Conservation (phyloP, 345 rosid genomes). For the Lagerstroemia speciosa region DNA sequence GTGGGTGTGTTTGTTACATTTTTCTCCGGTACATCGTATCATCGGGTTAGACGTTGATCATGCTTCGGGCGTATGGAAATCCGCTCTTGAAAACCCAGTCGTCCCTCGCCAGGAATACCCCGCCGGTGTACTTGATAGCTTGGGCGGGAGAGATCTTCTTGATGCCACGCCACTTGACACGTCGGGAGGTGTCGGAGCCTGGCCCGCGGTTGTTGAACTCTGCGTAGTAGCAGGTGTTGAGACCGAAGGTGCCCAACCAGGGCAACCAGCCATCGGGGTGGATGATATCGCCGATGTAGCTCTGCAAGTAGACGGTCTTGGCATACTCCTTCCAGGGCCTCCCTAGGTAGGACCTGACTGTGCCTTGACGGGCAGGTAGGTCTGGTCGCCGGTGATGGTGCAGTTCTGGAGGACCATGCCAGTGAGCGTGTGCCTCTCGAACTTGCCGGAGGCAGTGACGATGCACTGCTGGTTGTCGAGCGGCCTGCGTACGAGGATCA, state of each 20-base stretch:
- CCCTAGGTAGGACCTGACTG: conserved; percentile 46
- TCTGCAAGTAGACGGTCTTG: conserved; percentile 52
- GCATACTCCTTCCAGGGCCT: conserved; percentile 63
- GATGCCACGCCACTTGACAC: conserved; percentile 62
- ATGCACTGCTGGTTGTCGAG: conserved; percentile 39
- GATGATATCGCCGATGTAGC: conserved; percentile 46
- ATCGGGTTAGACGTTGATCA: neutral
- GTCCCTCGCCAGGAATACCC: conserved; percentile 28
- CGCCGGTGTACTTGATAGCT: conserved; percentile 26
- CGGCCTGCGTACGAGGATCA: conserved; percentile 44
- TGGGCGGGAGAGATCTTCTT: conserved; percentile 25
- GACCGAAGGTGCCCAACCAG: conserved; percentile 40
- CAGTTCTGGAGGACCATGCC: conserved; percentile 69
- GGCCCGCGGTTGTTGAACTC: conserved; percentile 65
- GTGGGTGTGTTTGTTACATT: too few relatives aligned
- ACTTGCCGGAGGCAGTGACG: conserved; percentile 55
- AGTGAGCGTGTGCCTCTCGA: conserved; percentile 24
- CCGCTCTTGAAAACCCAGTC: conserved; percentile 36
- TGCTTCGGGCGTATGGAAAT: conserved; percentile 35
- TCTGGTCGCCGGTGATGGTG: conserved; percentile 39
- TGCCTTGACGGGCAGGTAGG: conserved; percentile 22
- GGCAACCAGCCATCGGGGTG: conserved; percentile 61
- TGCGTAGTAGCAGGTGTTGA: conserved; percentile 40
- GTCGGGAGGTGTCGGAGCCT: conserved; percentile 28
- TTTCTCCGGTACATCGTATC: too few relatives aligned